Conservation (phyloP, 2,329 filamentous ascomycete species). For the Aschersonia sp. region DNA sequence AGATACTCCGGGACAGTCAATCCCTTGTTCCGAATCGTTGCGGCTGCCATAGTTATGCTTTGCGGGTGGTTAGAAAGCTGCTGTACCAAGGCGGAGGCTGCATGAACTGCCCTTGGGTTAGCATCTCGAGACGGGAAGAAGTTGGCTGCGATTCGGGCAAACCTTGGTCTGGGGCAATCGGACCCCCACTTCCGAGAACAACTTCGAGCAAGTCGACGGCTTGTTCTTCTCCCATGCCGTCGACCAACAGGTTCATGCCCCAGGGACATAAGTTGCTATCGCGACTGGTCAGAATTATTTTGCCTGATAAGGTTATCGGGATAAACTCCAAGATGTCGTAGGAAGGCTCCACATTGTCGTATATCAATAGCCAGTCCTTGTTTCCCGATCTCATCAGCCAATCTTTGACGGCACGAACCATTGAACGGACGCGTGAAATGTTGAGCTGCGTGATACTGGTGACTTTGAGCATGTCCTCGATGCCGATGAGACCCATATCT, state of each 20-base stretch:
- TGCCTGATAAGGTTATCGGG: conserved; percentile 10
- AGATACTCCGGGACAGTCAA: conserved; percentile 8
- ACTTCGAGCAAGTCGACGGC: conserved; percentile 7
- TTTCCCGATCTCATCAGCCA: conserved; percentile 13
- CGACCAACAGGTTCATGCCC: conserved; percentile 9
- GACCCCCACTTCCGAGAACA: conserved; percentile 2
- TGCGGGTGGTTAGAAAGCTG: conserved; percentile 9
- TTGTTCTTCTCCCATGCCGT: conserved; percentile 8
- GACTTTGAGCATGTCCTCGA: conserved; percentile 11
- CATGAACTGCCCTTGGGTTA: conserved; percentile 5
- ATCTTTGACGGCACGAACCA: conserved; percentile 12
- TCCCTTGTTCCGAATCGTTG: conserved; percentile 9
- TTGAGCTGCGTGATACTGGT: conserved; percentile 11
- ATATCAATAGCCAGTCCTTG: conserved; percentile 10
- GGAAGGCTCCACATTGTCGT: conserved; percentile 11
- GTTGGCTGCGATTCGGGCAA: not conserved
- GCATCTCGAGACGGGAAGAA: not conserved
- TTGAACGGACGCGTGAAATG: conserved; percentile 8
- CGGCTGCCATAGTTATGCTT: conserved; percentile 8
- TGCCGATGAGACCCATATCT: conserved; percentile 10
- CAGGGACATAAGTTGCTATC: conserved; percentile 10
- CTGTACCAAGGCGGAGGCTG: conserved; percentile 7
- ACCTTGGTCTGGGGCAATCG: conserved; percentile 5
- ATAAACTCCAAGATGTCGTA: conserved; percentile 12
- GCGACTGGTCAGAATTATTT: conserved; percentile 11